Percentiles rank a stretch among this genome's conserved stretches.
Evolutionary conservation across 1,139 yeast species (phyloP).

Genomic region (Geotrichum candidum): DNA sequence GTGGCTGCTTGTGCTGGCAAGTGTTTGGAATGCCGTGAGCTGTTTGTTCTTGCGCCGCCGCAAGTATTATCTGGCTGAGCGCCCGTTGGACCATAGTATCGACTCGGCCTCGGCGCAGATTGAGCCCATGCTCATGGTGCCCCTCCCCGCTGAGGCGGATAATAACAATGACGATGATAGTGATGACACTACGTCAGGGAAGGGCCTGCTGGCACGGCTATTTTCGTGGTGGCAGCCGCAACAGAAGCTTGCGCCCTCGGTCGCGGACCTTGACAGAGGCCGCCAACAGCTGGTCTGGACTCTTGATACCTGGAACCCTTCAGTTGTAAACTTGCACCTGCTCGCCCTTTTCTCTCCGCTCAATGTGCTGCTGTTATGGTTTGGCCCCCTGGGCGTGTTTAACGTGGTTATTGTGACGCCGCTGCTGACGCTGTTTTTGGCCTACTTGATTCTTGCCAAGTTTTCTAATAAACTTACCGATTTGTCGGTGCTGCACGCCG

Average conservation of each 20-base stretch:
- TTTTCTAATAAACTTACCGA: constrained; percentile 43
- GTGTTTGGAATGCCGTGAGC: background rate
- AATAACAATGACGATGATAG: constrained; percentile 15
- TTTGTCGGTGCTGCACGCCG: constrained; percentile 55
- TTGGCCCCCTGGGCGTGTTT: constrained; percentile 40
- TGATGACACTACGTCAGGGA: background rate
- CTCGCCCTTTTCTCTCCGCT: constrained; percentile 57
- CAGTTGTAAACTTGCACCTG: constrained; percentile 44
- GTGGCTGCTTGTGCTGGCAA: constrained; percentile 23
- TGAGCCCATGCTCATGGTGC: constrained; percentile 13
- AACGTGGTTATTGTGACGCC: constrained; percentile 29
- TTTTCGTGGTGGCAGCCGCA: background rate
- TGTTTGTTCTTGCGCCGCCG: constrained; percentile 20
- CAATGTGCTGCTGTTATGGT: constrained; percentile 40
- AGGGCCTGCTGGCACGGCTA: too few species aligned
- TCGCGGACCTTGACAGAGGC: constrained; percentile 5
- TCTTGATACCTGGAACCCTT: constrained; percentile 55
- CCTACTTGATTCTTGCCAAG: constrained; percentile 39
- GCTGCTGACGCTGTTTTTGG: constrained; percentile 42
- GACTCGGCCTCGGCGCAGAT: constrained; percentile 39
- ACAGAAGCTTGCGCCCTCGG: background rate
- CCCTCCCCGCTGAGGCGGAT: background rate
- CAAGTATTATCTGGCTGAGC: constrained; percentile 40
- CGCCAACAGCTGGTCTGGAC: constrained; percentile 40
- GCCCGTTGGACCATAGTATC: constrained; percentile 37